Evolutionary conservation across 768 basidiomycete genomes (phyloP), one percentile per base, ranked within the genome.

Genomic region (Tylopilus balloui): DNA sequence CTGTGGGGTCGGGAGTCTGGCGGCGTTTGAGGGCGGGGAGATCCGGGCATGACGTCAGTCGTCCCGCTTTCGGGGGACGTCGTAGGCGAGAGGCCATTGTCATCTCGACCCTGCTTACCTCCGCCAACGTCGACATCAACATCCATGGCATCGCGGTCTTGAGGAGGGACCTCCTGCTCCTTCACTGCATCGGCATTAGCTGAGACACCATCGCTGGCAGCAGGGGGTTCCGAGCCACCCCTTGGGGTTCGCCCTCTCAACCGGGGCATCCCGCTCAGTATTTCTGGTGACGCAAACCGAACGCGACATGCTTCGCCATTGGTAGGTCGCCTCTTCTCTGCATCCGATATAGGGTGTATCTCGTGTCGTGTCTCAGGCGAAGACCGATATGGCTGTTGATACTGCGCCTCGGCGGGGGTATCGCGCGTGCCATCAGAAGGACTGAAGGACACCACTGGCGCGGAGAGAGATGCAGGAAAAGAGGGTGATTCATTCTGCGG

Each of bases 211-310:
- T 32, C 38, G 5, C 29, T 6, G 3, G 17, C 17, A 24, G 44
- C 51, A 39, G 24, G 10, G 9, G 23, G 37, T 11, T 51, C 54
- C 32, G 21, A 38, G 17, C 31, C 25, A 17, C 53, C 48, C n/a
- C 17, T 13, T 0, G 37, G n/a, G 5, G 28, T n/a, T 21, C 45
- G 51, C 9, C 38, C 55, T 10, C 10, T 47, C 42, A 65, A 6
- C 25, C 50, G 35, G 15, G 61, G 53, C 7, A 54, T 32, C 6
- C 45, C 57, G 25, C 23, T 24, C 35, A 63, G 32, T 35, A 65
- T 39, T 38, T 70, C 69, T 3, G 69, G 69, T 3, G 69, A 68
- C 3, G 58, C 59, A 27, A 68, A 69, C 25, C 67, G 54, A 40
- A 68, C 69, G 1, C 51, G 60, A 42, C 59, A 28, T 3, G 27